Conservation (phyloP, 305 asterid species). For the Solanum chacoense region DNA sequence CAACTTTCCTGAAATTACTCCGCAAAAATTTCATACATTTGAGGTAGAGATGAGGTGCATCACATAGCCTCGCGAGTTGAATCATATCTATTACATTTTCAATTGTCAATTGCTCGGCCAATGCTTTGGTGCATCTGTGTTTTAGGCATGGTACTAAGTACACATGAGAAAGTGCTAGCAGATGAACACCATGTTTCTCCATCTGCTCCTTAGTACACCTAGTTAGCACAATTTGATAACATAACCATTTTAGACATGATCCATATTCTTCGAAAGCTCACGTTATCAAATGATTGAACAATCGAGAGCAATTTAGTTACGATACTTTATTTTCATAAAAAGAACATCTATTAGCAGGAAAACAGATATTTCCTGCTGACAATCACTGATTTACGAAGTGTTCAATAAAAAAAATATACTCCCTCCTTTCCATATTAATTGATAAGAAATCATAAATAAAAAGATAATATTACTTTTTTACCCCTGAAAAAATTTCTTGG, state of each 20-base stretch:
- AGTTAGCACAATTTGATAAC: slow-evolving; percentile 6
- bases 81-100: slow-evolving; percentile 68
- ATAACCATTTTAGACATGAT: slow-evolving; percentile 4
- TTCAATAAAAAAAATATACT: no score
- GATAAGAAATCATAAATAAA: no score
- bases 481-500: no score
- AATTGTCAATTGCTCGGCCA: slow-evolving; percentile 26
- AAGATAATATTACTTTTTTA: no score
- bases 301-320: not conserved
- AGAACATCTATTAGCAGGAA: not conserved
- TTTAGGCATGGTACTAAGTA: slow-evolving; percentile 70
- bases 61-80: slow-evolving; percentile 77
- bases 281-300: not conserved
- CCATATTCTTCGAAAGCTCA: not conserved
- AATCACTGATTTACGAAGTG: not conserved
- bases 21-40: slow-evolving; percentile 54
- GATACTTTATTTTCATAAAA: not conserved
- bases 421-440: no score
- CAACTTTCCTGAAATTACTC: slow-evolving; percentile 38
- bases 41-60: slow-evolving; percentile 71
- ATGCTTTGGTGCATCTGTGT: slow-evolving; percentile 50
- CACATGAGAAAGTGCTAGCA: slow-evolving; percentile 68
- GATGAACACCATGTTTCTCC: slow-evolving; percentile 61
- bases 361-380: not conserved
- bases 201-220: slow-evolving; percentile 68